These are phyloP conservation scores for Persicaria maculosa DNA, from an alignment of 148 eudicot genomes.

Conservation along the genomic window DNA sequence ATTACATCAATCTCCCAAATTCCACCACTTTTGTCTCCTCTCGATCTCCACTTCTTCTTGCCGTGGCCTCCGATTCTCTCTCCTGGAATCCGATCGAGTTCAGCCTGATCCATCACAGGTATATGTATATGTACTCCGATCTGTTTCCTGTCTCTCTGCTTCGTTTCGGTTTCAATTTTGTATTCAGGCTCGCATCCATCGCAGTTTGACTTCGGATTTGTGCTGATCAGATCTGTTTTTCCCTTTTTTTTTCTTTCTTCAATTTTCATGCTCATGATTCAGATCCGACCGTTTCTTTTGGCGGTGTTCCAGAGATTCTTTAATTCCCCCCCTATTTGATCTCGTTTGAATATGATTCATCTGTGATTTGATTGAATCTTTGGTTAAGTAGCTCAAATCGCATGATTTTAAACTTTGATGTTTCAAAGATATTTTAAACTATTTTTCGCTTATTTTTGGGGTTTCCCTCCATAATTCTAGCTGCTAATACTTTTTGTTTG, in stretches of 20 bases:
- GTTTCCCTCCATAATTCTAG: no score
- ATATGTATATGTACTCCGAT: background rate
- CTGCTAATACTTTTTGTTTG: no score
- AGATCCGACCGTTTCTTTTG: constrained; percentile 1
- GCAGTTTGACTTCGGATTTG: constrained; percentile 2
- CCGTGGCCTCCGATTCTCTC: background rate
- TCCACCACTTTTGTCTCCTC: background rate
- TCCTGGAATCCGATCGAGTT: background rate
- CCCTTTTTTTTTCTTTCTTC: background rate
- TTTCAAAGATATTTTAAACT: background rate
- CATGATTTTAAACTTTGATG: background rate
- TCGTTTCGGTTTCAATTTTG: background rate
- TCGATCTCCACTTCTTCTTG: background rate
- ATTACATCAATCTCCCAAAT: background rate
- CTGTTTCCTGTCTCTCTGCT: background rate
- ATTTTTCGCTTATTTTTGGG: no score
- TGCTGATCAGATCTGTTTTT: background rate
- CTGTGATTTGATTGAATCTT: background rate
- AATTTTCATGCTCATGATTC: background rate
- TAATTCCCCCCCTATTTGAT: background rate
- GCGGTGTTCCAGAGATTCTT: background rate
- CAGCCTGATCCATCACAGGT: background rate
- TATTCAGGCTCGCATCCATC: background rate
- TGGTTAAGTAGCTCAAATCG: background rate
- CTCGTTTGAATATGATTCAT: background rate